Conservation (phyloP, 2,329 filamentous ascomycete species). For the Epicoccum nigrum region DNA sequence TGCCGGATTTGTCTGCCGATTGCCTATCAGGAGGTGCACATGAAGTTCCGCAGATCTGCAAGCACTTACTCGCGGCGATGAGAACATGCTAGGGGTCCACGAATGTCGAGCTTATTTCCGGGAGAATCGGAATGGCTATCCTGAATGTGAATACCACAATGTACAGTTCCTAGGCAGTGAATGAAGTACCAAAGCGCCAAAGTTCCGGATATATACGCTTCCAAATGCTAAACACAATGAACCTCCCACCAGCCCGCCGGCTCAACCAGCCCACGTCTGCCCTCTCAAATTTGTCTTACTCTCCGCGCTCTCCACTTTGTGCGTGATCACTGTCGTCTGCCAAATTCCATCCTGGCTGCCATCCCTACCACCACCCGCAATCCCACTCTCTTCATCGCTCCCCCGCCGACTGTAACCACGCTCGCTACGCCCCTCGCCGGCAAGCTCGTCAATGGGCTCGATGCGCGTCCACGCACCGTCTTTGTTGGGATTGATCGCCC, state of each 20-base stretch:
- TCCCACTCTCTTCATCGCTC: constrained; percentile 9
- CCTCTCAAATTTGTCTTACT: not conserved
- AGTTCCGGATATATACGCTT: constrained; percentile 11
- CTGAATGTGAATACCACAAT: no score
- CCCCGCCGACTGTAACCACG: not conserved
- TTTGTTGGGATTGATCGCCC: not conserved
- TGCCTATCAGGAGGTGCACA: no score
- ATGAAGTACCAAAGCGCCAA: not conserved
- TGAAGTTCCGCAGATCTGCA: no score
- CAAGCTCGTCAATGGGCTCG: constrained; percentile 8
- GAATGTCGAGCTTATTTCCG: no score
- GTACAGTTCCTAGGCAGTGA: no score
- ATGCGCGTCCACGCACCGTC: constrained; percentile 11
- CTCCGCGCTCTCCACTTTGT: not conserved
- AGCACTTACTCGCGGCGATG: no score
- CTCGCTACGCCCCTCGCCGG: not conserved
- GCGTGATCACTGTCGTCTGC: constrained; percentile 8
- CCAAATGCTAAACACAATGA: not conserved
- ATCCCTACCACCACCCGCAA: not conserved
- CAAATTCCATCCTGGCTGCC: constrained; percentile 3
- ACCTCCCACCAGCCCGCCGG: not conserved
- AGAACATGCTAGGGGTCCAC: no score
- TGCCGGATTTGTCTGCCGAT: no score
- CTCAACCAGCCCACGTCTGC: not conserved
- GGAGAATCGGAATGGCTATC: no score